Base-by-base conservation (phyloP, 768 basidiomycete genomes). In the Mycena olivaceomarginata region DNA sequence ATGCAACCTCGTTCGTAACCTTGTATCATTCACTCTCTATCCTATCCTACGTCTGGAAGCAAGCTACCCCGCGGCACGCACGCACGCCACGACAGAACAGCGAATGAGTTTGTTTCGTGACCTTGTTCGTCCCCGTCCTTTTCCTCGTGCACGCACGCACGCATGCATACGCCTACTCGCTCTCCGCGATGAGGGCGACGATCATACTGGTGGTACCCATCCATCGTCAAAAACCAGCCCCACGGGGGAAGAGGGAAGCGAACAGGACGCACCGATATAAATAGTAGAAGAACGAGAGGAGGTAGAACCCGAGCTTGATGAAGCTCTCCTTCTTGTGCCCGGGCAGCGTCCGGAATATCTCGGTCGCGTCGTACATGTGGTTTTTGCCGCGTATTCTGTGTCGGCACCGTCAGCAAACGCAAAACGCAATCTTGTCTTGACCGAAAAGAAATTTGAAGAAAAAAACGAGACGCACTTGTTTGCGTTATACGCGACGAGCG, bases 291-390 rank as follows among this genome's bases (percentile, higher is more conserved):
- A 96, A 96, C 72, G 96, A 96, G 73, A 97, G 89, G 79, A 97
- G 92, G 84, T 97, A 98, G 87, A 97, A 97, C 13, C 96, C 97
- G 71, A 98, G 94, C 88, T 98, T 98, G 86, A 97, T 91, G 83
- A 98, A 98, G 80, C 94, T 94, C 88, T 98, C 98, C 83, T 97
- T 98, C 89, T 99, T 99, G 88, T 99, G 98, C 53, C 91, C 93
- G 16, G 94, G 92, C 63, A 99, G 87, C 72, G 98, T 97, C 80
- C 98, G 92, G 91, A 99, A 99, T 80, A 99, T 99, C 88, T 99
- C 98, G 31, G 98, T 99, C 70, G 98, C 98, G 84, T 99, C 98
- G 84, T 98, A 99, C 97, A 99, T 98, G 87, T 99, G 98, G 82
- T 94, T 94, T 84, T 97, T 96, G 85, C 93, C 94, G 80, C 94